Percentiles rank a stretch among this genome's conserved stretches.
Conservation (phyloP, 2,329 filamentous ascomycete species). For the Colletotrichum sp. region DNA sequence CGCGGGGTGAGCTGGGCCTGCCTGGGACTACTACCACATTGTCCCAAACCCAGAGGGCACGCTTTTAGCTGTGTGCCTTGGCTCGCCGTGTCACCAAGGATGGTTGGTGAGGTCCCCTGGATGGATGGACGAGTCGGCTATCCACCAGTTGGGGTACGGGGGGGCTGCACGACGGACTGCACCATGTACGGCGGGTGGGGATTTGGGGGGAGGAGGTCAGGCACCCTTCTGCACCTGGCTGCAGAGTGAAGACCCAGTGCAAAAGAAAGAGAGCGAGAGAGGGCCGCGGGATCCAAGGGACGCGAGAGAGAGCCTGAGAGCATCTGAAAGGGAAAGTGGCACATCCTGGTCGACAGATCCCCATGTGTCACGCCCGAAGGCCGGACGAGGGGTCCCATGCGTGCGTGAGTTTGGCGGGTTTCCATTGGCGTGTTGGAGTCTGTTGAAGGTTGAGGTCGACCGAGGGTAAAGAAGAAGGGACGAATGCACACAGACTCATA, state of each 20-base stretch:
- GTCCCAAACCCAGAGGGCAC: neutral
- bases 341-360: neutral
- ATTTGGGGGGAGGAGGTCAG: neutral
- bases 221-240: neutral
- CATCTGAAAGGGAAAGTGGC: neutral
- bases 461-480: neutral
- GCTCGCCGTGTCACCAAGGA: neutral
- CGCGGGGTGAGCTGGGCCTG: neutral
- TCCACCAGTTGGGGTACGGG: neutral
- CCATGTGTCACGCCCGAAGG: constrained; percentile 2
- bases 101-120: neutral
- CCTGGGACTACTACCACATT: neutral
- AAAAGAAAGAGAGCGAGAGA: neutral
- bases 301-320: neutral
- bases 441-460: neutral
- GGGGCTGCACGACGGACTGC: neutral
- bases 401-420: neutral
- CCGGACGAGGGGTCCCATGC: constrained; percentile 5
- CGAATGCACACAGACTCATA: neutral
- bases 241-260: neutral
- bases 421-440: neutral
- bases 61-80: neutral
- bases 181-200: neutral
- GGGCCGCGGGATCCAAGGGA: constrained; percentile 4
- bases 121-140: neutral